phyloP scores from a whole-genome alignment of 768 basidiomycete species.

The Suillus tomentosus region DNA sequence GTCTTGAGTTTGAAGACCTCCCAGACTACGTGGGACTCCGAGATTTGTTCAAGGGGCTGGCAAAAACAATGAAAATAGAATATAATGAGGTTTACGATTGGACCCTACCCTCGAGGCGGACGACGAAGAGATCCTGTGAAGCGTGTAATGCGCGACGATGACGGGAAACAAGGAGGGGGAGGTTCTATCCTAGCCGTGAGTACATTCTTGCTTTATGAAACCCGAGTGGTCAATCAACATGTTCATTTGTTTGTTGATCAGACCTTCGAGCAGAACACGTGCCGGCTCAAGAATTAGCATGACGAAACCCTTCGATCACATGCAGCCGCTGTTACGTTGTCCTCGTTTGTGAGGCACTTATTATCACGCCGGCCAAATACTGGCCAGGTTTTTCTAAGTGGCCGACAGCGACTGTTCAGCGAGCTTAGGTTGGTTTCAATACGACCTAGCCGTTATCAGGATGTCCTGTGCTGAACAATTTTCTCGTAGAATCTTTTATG shows the following conservation, averaged over 20 bases:
- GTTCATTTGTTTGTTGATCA: conserved; percentile 6
- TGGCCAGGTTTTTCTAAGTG: conserved; percentile 1
- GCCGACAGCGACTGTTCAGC: conserved; percentile 4
- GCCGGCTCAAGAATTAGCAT: neutral
- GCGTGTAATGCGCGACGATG: conserved; percentile 31
- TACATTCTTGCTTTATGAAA: conserved; percentile 2
- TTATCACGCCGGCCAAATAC: neutral
- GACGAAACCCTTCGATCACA: neutral
- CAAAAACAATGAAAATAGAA: conserved; percentile 24
- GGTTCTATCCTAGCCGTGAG: neutral
- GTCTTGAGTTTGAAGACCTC: conserved; percentile 83
- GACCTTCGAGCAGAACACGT: conserved; percentile 2
- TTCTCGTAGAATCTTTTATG: neutral
- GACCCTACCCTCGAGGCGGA: conserved; percentile 23
- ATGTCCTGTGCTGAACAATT: neutral
- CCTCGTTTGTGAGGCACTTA: conserved; percentile 10
- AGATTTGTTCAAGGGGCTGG: conserved; percentile 53
- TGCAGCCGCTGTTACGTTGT: conserved; percentile 5
- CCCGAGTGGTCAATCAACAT: neutral
- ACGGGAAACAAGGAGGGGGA: neutral
- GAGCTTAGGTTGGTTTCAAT: conserved; percentile 3
- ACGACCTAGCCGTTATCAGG: neutral
- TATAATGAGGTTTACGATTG: conserved; percentile 52
- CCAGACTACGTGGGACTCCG: conserved; percentile 88
- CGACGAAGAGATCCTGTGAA: conserved; percentile 34